Base-by-base conservation (phyloP, 257 asterid species). In the Leptodermis oblonga region DNA sequence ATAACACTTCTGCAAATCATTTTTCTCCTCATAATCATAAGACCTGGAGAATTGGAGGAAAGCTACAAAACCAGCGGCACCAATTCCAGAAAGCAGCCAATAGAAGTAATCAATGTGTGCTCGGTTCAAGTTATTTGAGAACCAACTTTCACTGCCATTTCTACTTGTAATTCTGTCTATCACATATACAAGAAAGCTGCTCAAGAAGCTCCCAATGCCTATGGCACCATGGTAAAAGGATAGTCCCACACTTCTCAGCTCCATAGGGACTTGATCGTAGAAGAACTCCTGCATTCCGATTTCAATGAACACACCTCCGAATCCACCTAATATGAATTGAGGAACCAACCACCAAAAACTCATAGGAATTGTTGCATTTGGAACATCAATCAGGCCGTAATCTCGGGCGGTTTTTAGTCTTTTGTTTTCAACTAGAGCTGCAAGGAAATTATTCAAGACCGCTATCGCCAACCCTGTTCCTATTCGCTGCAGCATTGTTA, bases 331-430 rank as follows among this genome's bases (percentile, higher is more conserved):
- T 7, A 45, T 7, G 15, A 11, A 45, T 45, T 90, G 95, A 23
- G 90, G 96, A 0, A 86, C 73, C 61, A 89, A 65, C 95, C 95
- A 90, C 85, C 92, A 86, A 61, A 86, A 79, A 20, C 89, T 83
- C 89, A 90, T 80, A 11, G 90, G 94, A 3, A 87, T 77, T 1
- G 77, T 75, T 4, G 74, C 82, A 37, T 76, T 64, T 17, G 91
- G 88, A 58, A 28, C 20, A 58, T 83, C 86, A 43, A 80, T 62
- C 18, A 84, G 71, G 17, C 85, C 87, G 30, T 78, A 25, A 39
- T 71, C 79, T 36, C 10, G 23, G 1, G 92, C 95, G 39, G 73
- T 73, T 70, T 61, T 61, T 3, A 83, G 87, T 33, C 90, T 87
- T 67, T 58, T 77, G 43, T 41, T 76, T 81, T 87, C 92, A 6